Evolutionary conservation across 2,329 filamentous ascomycete species (phyloP), one percentile per base, ranked within the genome.

Genomic region (Myriangium duriaei): DNA sequence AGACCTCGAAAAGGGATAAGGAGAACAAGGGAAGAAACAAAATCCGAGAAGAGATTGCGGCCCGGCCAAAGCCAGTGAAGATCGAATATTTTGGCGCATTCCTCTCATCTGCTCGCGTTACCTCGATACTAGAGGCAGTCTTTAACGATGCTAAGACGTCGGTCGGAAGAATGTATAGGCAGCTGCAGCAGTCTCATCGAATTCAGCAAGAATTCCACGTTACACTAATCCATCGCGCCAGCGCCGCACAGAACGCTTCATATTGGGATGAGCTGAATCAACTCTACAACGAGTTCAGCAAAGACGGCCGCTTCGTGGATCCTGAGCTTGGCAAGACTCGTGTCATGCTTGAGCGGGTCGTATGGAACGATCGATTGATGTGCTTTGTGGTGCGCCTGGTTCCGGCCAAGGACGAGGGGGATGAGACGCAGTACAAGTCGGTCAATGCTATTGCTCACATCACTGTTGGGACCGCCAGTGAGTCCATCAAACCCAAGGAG

Each of bases 161-260:
- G 11, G 66, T 64, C 19, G 64, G 73, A n/a, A 67, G 64, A 14
- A 78, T 94, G 52, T 98, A 82, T 64, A 73, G 71, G 49, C 74
- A 83, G 41, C 71, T 98, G 21, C 73, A 81, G 56, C 70, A 80
- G 48, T 71, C 69, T 2, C 71, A 79, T 13, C 81, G 91, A 39
- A 62, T 96, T 4, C 88, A 96, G 58, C 55, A 70, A n/a, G 70
- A 77, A 29, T 98, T 96, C 57, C 91, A 98, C 56, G 83, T 98
- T 41, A 98, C 91, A 0, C 71, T 98, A 28, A 85, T 95, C 57
- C 91, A 98, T 59, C 78, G 79, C 32, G 76, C 79, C 9, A 66
- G 64, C 2, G 64, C 74, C 7, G 65, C 67, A 29, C 61, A 78
- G 18, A 60, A 78, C 45, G 71, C 77, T 0, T 72, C 79, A 6